phyloP scores from a whole-genome alignment of 2,329 filamentous ascomycete genomes.

The Pyrenochaeta sp. region DNA sequence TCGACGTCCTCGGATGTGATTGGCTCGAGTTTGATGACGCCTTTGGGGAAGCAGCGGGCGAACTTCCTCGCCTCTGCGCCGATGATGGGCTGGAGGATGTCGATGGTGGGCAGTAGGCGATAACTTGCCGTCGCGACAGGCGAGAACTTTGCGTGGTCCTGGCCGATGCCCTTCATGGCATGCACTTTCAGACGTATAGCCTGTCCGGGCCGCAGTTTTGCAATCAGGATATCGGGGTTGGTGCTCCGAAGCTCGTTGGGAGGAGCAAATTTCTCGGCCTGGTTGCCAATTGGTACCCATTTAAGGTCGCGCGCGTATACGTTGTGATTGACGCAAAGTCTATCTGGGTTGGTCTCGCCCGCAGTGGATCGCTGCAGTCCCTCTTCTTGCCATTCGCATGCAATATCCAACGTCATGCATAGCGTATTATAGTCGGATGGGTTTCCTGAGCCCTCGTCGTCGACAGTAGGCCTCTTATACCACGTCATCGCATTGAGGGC shows the following conservation, averaged over 20 bases:
- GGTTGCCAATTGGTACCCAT: constrained; percentile 76
- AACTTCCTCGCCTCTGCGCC: constrained; percentile 91
- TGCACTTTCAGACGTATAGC: constrained; percentile 86
- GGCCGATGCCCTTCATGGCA: constrained; percentile 91
- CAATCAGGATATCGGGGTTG: constrained; percentile 92
- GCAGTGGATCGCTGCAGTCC: constrained; percentile 63
- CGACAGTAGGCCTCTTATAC: constrained; percentile 73
- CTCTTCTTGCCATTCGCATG: constrained; percentile 80
- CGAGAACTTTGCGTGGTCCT: constrained; percentile 96
- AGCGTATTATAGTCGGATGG: constrained; percentile 86
- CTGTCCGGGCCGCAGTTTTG: constrained; percentile 92
- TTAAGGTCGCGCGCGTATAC: constrained; percentile 64
- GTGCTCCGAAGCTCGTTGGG: constrained; percentile 75
- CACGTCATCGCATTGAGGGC: constrained; percentile 84
- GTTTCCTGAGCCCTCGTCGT: constrained; percentile 47
- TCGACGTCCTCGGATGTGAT: constrained; percentile 73
- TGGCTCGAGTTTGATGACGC: constrained; percentile 82
- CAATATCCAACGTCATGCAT: constrained; percentile 75
- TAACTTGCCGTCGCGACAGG: constrained; percentile 95
- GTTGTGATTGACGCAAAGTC: constrained; percentile 85
- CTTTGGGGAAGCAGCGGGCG: constrained; percentile 83
- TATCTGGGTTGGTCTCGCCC: constrained; percentile 79
- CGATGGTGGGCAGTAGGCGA: constrained; percentile 86
- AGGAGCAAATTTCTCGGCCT: constrained; percentile 38
- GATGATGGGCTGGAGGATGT: constrained; percentile 82